Base-by-base conservation (phyloP, 1,284 basidiomycete species). In the Naganishia cerealis region DNA sequence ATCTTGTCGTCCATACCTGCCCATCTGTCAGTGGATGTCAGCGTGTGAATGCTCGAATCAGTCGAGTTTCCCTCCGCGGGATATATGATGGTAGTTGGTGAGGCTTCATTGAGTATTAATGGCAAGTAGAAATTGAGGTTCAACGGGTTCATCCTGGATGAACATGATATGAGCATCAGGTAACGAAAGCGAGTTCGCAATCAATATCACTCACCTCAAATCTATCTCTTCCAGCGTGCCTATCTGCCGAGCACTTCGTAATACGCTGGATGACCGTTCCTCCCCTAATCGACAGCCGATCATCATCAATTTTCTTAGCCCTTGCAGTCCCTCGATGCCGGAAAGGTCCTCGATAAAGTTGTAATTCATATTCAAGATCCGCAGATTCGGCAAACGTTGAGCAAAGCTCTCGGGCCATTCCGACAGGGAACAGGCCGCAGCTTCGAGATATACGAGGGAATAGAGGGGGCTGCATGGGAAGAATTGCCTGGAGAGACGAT, bases 71-170 rank as follows among this genome's bases (percentile, higher is more conserved):
- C 43, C 57, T 68, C 53, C 48, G 66, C 66, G 43, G 71, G 67
- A 29, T 67, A 55, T 66, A 71, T 50, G 33, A 63, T 53, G 54
- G 71, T 52, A 39, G 61, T 42, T 16, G 61, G 43, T 15, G 65
- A 42, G 6, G 68, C 39, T 2, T 55, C 66, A 10, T 67, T 71
- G 18, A 90, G 86, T 62, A 94, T 83, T 72, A 95, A 82, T 24
- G 94, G 92, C 29, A 95, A 84, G 80, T 96, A 96, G 88, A 92
- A 94, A 7, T 90, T 90, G n/a, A 94, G 85, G 33, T 92, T 95
- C 71, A 90, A 90, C 61, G 94, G 93, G 77, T 97, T 96, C 91
- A 94, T 94, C 82, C 89, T 90, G 78, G 63, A 73, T 33, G 9
- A 40, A 15, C 21, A 13, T n/a, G 50, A 57, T 36, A 12, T 58